Conservation (phyloP, 345 rosid genomes). For the Citrus sp. region DNA sequence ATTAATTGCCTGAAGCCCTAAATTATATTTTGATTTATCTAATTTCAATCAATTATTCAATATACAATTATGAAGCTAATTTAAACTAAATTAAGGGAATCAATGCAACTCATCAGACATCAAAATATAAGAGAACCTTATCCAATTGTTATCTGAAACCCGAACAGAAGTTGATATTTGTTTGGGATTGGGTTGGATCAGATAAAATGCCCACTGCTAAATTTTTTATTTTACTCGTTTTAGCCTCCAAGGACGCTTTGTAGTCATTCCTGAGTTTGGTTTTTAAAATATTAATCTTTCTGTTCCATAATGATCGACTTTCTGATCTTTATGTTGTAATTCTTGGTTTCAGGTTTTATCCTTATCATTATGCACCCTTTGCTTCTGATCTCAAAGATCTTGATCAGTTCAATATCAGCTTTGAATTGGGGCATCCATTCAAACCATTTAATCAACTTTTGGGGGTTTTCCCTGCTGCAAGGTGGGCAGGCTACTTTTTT, state of each 20-base stretch:
- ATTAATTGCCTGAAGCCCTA: no score
- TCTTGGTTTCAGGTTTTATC: slow-evolving; percentile 74
- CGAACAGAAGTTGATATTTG: no score
- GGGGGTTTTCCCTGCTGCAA: slow-evolving; percentile 95
- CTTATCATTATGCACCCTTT: slow-evolving; percentile 97
- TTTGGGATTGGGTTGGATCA: no score
- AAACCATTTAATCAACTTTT: slow-evolving; percentile 92
- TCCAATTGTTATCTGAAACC: no score
- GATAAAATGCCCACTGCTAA: no score
- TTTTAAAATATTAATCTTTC: not conserved
- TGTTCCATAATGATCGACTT: not conserved
- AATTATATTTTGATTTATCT: no score
- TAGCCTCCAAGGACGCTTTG: not conserved
- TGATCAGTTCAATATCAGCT: slow-evolving; percentile 57
- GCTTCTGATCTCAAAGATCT: slow-evolving; percentile 93
- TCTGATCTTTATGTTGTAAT: not conserved
- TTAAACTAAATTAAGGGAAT: no score
- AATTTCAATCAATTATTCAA: no score
- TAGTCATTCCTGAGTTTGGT: not conserved
- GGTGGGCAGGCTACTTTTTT: slow-evolving; percentile 36
- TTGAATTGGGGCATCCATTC: slow-evolving; percentile 78
- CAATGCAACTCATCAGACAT: no score
- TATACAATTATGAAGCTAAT: no score
- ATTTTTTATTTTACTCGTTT: not conserved
- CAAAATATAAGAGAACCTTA: no score